Evolutionary conservation across 176 grass and related monocot genomes (phyloP), one percentile per base, ranked within the genome.

Genomic region (Aegilops bicornis): DNA sequence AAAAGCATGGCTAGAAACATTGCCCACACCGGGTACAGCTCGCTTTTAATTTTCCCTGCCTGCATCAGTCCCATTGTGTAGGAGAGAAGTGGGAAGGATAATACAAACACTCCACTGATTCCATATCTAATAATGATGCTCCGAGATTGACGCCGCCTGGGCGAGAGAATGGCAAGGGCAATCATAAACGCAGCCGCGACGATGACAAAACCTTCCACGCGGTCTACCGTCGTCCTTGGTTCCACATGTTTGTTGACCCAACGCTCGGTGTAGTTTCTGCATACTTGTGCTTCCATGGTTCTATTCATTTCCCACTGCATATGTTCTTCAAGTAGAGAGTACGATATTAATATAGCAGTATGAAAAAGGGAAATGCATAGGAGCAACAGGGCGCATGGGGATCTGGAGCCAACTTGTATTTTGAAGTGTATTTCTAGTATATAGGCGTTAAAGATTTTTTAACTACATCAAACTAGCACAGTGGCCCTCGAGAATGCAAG

Each of bases 341-440:
- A 0, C 1, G 5, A 14, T 0, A 1, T 62, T 62, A 0, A 52
- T 52, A 52, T 52, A 52, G 1, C 16, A 0, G 4, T 17, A 0
- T 0, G 45, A 48, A 12, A 48, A 14, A 48, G 45, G 3, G 12
- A 48, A 48, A 48, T 48, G 45, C 45, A 48, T 48, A 15, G 0
- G 45, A 48, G 45, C 45, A 48, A 3, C 1, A 1, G 13, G 1
- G 45, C 5, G 45, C 45, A 48, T 11, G 13, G 45, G 45, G 45
- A 3, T 13, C 3, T 3, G 43, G 3, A 47, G 43, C 43, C 43
- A 47, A 14, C 43, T 47, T 47, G 0, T 47, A 47, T 47, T 13
- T 47, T 47, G 12, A 47, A 47, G 43, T 27, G 1, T 27, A 27
- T 27, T 27, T 27, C 27, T 27, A 27, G 27, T 27, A 27, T 27